These are phyloP conservation scores for Dactylellina parvicollis DNA, from an alignment of 2,329 filamentous ascomycete genomes.

Conservation along the genomic window DNA sequence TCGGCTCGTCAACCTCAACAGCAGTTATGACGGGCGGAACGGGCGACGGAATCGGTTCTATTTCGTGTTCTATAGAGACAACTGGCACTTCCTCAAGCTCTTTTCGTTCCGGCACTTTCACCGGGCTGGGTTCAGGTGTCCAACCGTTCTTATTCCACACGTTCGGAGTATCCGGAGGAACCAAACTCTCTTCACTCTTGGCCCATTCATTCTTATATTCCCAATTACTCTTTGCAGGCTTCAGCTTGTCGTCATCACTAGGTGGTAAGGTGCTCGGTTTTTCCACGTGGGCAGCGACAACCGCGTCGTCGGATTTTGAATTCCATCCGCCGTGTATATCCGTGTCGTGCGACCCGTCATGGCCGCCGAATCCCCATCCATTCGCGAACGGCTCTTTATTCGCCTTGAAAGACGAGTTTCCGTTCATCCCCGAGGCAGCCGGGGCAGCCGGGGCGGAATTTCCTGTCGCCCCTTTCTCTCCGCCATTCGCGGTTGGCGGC, in stretches of 20 bases:
- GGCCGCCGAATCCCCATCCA: conserved; percentile 42
- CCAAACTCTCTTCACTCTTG: conserved; percentile 43
- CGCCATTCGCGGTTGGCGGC: conserved; percentile 32
- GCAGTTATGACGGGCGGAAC: conserved; percentile 1
- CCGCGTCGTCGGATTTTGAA: conserved; percentile 4
- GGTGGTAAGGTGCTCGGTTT: conserved; percentile 6
- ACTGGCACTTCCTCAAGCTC: background rate
- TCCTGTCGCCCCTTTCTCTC: conserved; percentile 26
- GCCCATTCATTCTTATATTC: conserved; percentile 52
- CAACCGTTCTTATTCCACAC: conserved; percentile 42
- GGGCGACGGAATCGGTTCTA: background rate
- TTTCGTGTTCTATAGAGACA: background rate
- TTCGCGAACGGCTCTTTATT: conserved; percentile 39
- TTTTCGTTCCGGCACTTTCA: background rate
- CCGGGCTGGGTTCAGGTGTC: conserved; percentile 25
- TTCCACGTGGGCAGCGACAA: background rate
- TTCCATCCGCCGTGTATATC: conserved; percentile 17
- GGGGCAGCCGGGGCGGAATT: background rate
- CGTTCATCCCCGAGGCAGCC: conserved; percentile 23
- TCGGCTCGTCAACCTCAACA: conserved; percentile 9
- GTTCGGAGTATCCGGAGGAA: conserved; percentile 32
- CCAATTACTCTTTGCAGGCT: conserved; percentile 34
- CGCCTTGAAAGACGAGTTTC: conserved; percentile 32
- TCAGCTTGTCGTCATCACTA: conserved; percentile 29
- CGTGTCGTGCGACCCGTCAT: conserved; percentile 26